A percentile compares a stretch with the other conserved stretches of the same genome.
phyloP scores from a whole-genome alignment of 2,329 filamentous ascomycete species.

The Fusarium setosum region DNA sequence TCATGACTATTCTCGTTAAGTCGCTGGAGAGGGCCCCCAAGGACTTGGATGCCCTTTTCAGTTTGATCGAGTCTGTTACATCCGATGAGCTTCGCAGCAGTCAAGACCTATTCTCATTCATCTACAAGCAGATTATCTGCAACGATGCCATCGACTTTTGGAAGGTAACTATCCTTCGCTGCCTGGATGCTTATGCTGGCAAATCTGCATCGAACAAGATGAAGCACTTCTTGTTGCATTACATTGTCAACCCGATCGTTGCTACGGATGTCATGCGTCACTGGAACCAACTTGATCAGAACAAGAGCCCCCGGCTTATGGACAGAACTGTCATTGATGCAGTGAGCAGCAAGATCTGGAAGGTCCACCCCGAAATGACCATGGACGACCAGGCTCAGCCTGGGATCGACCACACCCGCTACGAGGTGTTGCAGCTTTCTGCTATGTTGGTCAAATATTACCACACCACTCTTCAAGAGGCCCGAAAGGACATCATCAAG shows the following conservation, averaged over 20 bases:
- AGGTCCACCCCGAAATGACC: conserved; percentile 83
- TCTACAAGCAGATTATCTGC: conserved; percentile 86
- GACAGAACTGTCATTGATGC: conserved; percentile 89
- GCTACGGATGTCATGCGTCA: conserved; percentile 95
- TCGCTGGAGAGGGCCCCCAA: conserved; percentile 80
- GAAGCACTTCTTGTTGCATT: conserved; percentile 91
- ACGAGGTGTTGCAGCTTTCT: conserved; percentile 95
- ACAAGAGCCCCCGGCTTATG: conserved; percentile 76
- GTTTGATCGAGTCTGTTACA: conserved; percentile 85
- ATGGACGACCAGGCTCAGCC: conserved; percentile 86
- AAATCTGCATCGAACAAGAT: conserved; percentile 85
- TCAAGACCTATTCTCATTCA: conserved; percentile 81
- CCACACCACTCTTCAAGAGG: conserved; percentile 85
- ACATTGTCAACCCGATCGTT: conserved; percentile 94
- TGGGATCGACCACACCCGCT: conserved; percentile 93
- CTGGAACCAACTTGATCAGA: conserved; percentile 70
- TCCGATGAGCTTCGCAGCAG: conserved; percentile 83
- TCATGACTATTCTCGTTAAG: conserved; percentile 86
- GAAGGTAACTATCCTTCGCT: conserved; percentile 83
- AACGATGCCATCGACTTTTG: conserved; percentile 89
- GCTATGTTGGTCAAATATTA: conserved; percentile 97
- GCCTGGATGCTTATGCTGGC: conserved; percentile 86
- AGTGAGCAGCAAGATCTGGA: conserved; percentile 94
- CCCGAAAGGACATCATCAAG: conserved; percentile 97
- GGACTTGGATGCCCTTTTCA: conserved; percentile 86